Evolutionary conservation across 1,139 yeast genomes (phyloP), one percentile per base, ranked within the genome.

Genomic region (Hyphopichia pseudoburtonii): DNA sequence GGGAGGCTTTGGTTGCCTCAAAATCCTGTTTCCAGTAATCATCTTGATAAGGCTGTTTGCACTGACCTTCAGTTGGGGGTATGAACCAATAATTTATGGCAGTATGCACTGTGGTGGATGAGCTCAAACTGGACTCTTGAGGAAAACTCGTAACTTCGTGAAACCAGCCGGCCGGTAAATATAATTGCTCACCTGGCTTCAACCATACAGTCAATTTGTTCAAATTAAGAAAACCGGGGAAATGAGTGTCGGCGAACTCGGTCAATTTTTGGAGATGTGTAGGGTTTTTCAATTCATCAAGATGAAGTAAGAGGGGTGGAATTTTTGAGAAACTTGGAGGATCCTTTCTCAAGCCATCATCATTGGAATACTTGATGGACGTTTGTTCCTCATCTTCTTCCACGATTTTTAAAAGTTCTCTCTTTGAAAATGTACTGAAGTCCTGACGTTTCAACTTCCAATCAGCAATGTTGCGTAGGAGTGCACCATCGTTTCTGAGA

Each of bases 121-220:
- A 16, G 23, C 42, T 34, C 8, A 40, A 18, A 7, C 36, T 42
- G 12, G 41, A 33, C 5, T 35, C 48, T 4, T 39, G 50, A 1
- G 83, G 81, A 54, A 67, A 80, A n/a, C 87, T 80, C 19, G 85
- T 75, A 1, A 84, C 92, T 54, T 84, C 92, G 54, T 84, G 92
- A 52, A 84, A 84, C 90, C 90, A 84, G 1, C 90, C 88, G 1
- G 86, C 75, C 1, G 92, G 92, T 17, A 84, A 56, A 48, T 77
- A 84, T 24, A 84, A 56, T 82, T 81, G 77, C 33, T 82, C 80
- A 0, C 88, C 88, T 0, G 82, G 79, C 14, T 69, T 54, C 21
- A 83, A 48, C 59, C 75, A 66, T 3, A 79, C 78, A 9, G 67
- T 62, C 28, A 67, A 49, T 39, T 70, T 62, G 18, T 64, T 62